Evolutionary conservation across 164 flowering plant species (phyloP).

Genomic region (Tetracentron sinense): DNA sequence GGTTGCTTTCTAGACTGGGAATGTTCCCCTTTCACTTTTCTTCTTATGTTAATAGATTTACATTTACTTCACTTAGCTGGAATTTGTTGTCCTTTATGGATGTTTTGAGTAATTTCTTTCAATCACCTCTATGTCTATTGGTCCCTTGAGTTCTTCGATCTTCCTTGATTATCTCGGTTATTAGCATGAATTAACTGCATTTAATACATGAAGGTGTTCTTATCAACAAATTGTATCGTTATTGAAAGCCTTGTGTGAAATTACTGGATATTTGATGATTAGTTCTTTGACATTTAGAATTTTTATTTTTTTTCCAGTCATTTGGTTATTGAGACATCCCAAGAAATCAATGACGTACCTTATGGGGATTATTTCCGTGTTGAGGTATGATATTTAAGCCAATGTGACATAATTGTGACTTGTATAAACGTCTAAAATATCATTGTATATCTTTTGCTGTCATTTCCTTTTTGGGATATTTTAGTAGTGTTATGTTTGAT

Average conservation of each 20-base stretch:
- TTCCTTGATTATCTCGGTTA: background rate
- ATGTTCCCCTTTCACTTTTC: too few species aligned
- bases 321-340: constrained; percentile 81
- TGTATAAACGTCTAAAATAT: background rate
- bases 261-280: background rate
- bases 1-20: too few species aligned
- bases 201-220: background rate
- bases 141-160: background rate
- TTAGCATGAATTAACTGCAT: background rate
- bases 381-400: constrained; percentile 49
- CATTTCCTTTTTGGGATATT: background rate
- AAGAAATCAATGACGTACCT: constrained; percentile 83
- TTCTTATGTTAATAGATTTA: too few species aligned
- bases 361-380: constrained; percentile 85
- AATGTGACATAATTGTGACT: background rate
- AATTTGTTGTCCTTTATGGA: too few species aligned
- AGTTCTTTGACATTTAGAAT: constrained; percentile 13
- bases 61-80: too few species aligned
- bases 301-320: constrained; percentile 52
- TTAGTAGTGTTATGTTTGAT: too few species aligned
- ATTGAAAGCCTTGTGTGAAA: background rate
- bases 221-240: background rate
- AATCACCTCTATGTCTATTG: background rate
- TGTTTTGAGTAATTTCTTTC: background rate
- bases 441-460: background rate